Evolutionary conservation across 225 moss, liverwort and hornwort species (phyloP).

Genomic region (Marchantia paleacea): DNA sequence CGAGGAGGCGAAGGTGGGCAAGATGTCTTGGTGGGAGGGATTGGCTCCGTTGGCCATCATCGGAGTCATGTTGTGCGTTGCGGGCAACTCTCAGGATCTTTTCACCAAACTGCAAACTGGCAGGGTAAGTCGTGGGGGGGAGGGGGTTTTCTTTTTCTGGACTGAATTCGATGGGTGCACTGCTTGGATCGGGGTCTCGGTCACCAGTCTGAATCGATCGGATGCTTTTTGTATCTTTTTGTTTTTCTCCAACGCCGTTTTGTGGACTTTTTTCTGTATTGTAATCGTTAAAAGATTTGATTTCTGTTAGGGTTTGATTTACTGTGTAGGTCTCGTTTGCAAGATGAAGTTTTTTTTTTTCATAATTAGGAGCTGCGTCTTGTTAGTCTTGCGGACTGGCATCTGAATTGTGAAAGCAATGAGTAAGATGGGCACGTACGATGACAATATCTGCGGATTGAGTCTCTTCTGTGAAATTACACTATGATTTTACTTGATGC

Average conservation of each 20-base stretch:
- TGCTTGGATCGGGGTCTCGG: not conserved
- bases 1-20: not conserved
- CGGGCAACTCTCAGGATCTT: conserved; percentile 63
- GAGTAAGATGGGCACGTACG: no score
- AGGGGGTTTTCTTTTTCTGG: not conserved
- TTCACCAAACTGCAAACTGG: conserved; percentile 64
- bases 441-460: not conserved
- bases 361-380: no score
- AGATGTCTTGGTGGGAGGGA: conserved; percentile 56
- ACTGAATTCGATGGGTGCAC: not conserved
- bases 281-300: not conserved
- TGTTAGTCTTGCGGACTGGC: no score
- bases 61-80: conserved; percentile 68
- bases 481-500: not conserved
- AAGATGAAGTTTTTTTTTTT: no score
- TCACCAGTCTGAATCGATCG: not conserved
- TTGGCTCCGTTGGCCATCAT: conserved; percentile 76
- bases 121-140: conserved; percentile 39
- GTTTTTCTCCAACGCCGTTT: not conserved
- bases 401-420: no score
- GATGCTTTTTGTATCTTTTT: not conserved
- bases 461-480: not conserved
- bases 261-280: no score
- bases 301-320: not conserved
- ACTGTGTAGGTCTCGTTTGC: no score